phyloP scores from a whole-genome alignment of 148 eudicot species.

The Chenopodium berlandieri region DNA sequence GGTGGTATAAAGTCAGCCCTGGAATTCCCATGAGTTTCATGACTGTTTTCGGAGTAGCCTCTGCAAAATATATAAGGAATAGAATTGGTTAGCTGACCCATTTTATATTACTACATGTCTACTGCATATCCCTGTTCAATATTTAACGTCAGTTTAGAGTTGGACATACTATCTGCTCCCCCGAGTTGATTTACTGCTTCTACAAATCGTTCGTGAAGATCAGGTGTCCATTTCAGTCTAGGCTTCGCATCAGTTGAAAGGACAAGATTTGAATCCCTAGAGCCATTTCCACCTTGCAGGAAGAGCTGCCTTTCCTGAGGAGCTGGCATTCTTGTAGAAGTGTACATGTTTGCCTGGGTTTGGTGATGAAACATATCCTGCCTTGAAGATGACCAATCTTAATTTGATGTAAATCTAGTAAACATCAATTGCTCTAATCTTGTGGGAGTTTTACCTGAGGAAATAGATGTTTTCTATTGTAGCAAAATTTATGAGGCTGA shows the following conservation, averaged over 20 bases:
- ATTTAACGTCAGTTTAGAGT: background rate
- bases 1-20: slow-evolving; percentile 87
- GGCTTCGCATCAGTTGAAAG: slow-evolving; percentile 95
- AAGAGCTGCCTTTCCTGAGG: slow-evolving; percentile 72
- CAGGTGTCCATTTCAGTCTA: slow-evolving; percentile 88
- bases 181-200: slow-evolving; percentile 95
- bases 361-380: slow-evolving; percentile 63
- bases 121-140: background rate
- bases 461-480: slow-evolving; percentile 20
- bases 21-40: slow-evolving; percentile 93
- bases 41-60: slow-evolving; percentile 93
- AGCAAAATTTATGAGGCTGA: slow-evolving; percentile 21
- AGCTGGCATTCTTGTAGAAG: slow-evolving; percentile 50
- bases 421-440: slow-evolving; percentile 19
- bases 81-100: slow-evolving; percentile 18
- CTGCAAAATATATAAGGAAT: slow-evolving; percentile 44
- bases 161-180: slow-evolving; percentile 85
- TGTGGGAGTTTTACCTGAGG: slow-evolving; percentile 30
- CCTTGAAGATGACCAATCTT: slow-evolving; percentile 26
- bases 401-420: slow-evolving; percentile 28
- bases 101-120: background rate
- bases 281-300: slow-evolving; percentile 61
- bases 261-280: slow-evolving; percentile 72
- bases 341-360: slow-evolving; percentile 50
- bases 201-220: slow-evolving; percentile 79